Evolutionary conservation across 1,139 yeast species (phyloP).

Genomic region (Hansenula anomala): DNA sequence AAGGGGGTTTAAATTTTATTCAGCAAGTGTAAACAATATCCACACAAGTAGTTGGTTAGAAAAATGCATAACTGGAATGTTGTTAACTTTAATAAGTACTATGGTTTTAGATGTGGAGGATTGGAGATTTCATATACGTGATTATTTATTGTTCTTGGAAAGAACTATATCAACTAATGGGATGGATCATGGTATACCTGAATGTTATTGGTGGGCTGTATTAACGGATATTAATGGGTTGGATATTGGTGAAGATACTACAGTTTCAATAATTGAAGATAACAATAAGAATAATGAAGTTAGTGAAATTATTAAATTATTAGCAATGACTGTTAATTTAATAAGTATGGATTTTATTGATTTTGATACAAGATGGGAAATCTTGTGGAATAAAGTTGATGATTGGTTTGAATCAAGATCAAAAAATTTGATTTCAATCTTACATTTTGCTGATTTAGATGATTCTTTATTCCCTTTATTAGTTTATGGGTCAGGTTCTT

Average conservation of each 20-base stretch:
- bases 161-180: neutral
- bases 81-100: neutral
- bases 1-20: neutral
- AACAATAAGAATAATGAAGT: neutral
- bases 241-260: neutral
- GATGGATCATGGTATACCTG: neutral
- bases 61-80: neutral
- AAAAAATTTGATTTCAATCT: constrained; percentile 23
- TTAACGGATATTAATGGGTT: neutral
- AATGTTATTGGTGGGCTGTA: neutral
- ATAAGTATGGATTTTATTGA: constrained; percentile 6
- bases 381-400: constrained; percentile 28
- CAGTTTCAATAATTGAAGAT: neutral
- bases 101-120: neutral
- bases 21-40: neutral
- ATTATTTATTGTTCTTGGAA: no score
- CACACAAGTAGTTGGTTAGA: neutral
- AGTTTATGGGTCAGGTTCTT: constrained; percentile 18
- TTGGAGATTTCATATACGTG: neutral
- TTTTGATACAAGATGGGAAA: constrained; percentile 30
- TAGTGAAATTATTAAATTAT: neutral
- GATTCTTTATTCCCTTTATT: constrained; percentile 28
- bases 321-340: constrained; percentile 3
- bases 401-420: constrained; percentile 30
- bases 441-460: constrained; percentile 19